A percentile compares a stretch with the other conserved stretches of the same genome.
Evolutionary conservation across 371 early-diverging fungal genomes (phyloP).

Genomic region (Mucor sp.): DNA sequence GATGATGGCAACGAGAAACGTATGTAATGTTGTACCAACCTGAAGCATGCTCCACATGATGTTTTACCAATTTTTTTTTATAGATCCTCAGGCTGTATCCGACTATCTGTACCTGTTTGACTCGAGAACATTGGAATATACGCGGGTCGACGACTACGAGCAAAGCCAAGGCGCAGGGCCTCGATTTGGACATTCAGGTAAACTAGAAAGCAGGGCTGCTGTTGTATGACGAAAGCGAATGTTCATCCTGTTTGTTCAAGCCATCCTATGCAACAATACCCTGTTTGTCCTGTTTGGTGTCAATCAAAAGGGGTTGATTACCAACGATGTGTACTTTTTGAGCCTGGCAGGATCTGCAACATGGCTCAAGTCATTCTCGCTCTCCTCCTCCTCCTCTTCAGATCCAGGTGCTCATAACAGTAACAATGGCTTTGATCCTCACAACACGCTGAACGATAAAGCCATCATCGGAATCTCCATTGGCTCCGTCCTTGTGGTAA

Average conservation of each 20-base stretch:
- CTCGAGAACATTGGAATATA: constrained; percentile 20
- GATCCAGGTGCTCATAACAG: not conserved
- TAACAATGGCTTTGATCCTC: not conserved
- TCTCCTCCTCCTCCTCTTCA: not conserved
- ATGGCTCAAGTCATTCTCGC: constrained; percentile 2
- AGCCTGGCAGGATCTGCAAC: constrained; percentile 5
- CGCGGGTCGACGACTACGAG: constrained; percentile 8
- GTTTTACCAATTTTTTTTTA: not conserved
- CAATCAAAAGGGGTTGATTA: constrained; percentile 7
- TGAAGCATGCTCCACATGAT: not conserved
- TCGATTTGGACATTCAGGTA: constrained; percentile 22
- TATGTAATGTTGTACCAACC: constrained; percentile 1
- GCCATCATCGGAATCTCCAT: constrained; percentile 19
- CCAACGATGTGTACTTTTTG: constrained; percentile 17
- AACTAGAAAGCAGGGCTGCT: too few relatives aligned
- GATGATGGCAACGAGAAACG: constrained; percentile 11
- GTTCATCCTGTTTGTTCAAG: not conserved
- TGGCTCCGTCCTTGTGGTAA: constrained; percentile 19
- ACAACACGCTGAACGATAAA: not conserved
- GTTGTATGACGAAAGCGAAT: not conserved
- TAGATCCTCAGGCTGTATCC: constrained; percentile 10
- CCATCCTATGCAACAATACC: constrained; percentile 13
- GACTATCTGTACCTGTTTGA: constrained; percentile 23
- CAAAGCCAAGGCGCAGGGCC: constrained; percentile 16
- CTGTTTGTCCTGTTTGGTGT: constrained; percentile 21